These are phyloP conservation scores for Viola pubescens DNA, from an alignment of 441 rosid species.

Conservation along the genomic window DNA sequence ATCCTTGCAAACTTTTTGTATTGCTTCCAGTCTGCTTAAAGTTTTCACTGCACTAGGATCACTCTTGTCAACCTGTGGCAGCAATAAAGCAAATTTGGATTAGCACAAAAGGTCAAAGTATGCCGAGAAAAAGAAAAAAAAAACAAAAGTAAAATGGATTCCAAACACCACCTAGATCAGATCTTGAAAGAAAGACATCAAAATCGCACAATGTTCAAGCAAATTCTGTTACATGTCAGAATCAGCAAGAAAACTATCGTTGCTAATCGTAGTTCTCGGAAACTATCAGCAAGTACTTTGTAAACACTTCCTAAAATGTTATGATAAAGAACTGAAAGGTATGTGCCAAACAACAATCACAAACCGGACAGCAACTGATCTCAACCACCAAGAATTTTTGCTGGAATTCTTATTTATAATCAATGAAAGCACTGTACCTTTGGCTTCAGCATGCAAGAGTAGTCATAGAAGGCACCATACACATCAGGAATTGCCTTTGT, in stretches of 20 bases:
- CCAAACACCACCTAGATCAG: background rate
- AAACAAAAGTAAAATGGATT: background rate
- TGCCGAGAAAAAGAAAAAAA: no score
- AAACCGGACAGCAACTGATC: background rate
- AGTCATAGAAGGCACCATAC: constrained; percentile 84
- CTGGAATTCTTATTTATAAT: background rate
- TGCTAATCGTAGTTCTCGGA: no score
- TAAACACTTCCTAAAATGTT: no score
- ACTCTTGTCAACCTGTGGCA: constrained; percentile 49
- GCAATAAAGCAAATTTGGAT: background rate
- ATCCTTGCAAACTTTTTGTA: constrained; percentile 59
- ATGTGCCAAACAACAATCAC: no score
- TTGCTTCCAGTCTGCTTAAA: constrained; percentile 51
- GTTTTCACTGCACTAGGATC: constrained; percentile 71
- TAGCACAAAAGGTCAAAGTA: no score
- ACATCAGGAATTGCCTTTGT: constrained; percentile 86
- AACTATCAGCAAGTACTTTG: no score
- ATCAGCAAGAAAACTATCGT: no score
- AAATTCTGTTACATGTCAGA: no score
- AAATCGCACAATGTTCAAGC: no score
- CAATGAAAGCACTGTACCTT: constrained; percentile 41
- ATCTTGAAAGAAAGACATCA: background rate
- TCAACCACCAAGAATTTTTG: background rate
- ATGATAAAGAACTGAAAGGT: no score
- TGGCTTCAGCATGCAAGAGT: constrained; percentile 60